These are phyloP conservation scores for Scytalidium sp. DNA, from an alignment of 2,329 filamentous ascomycete genomes.

Conservation along the genomic window DNA sequence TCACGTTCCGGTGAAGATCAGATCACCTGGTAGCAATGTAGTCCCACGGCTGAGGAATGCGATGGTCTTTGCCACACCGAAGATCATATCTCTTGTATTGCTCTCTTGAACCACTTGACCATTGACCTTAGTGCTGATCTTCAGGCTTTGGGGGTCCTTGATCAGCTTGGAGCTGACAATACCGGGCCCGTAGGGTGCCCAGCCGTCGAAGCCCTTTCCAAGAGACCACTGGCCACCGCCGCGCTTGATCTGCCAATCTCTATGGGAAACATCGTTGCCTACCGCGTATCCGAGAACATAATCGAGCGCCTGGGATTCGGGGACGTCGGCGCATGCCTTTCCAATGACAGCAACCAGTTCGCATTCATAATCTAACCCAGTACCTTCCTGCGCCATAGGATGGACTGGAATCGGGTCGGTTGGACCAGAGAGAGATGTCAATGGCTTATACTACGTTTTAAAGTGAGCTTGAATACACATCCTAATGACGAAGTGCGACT, in stretches of 20 bases:
- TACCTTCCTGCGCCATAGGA: slow-evolving; percentile 59
- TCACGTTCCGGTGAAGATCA: slow-evolving; percentile 65
- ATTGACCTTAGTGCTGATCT: slow-evolving; percentile 58
- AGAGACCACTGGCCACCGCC: slow-evolving; percentile 69
- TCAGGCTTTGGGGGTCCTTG: slow-evolving; percentile 53
- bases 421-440: slow-evolving; percentile 63
- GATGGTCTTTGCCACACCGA: slow-evolving; percentile 56
- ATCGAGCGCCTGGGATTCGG: slow-evolving; percentile 62
- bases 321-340: slow-evolving; percentile 61
- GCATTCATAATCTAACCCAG: slow-evolving; percentile 76
- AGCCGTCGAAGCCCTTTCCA: slow-evolving; percentile 73
- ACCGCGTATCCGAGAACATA: slow-evolving; percentile 74
- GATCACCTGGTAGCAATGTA: slow-evolving; percentile 59
- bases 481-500: slow-evolving; percentile 18
- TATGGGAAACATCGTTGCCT: slow-evolving; percentile 78
- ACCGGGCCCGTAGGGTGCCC: slow-evolving; percentile 70
- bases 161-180: slow-evolving; percentile 59
- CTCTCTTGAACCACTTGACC: slow-evolving; percentile 54
- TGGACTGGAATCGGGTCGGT: slow-evolving; percentile 65
- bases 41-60: slow-evolving; percentile 59
- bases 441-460: slow-evolving; percentile 57
- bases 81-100: slow-evolving; percentile 61
- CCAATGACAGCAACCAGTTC: slow-evolving; percentile 74
- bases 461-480: neutral
- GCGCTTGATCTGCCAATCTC: slow-evolving; percentile 70